Evolutionary conservation across 148 eudicot genomes (phyloP).

Genomic region (Rhododendron ferrugineum): DNA sequence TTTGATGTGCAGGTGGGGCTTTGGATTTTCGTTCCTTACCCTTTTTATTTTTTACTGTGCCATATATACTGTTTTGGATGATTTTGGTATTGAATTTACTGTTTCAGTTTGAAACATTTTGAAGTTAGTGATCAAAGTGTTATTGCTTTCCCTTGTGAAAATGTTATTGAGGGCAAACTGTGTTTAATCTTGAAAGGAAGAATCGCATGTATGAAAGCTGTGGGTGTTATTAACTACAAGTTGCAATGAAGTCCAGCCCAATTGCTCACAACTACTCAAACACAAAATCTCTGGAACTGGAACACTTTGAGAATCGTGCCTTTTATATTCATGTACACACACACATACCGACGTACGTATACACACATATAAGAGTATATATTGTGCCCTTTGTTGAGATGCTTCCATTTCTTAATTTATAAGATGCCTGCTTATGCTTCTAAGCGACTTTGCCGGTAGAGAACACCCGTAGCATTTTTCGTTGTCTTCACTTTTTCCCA

Average conservation of each 20-base stretch:
- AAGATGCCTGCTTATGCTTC: not conserved
- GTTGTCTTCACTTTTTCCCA: not conserved
- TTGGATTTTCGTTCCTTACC: constrained; percentile 5
- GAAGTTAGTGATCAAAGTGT: not conserved
- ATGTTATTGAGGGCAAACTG: not conserved
- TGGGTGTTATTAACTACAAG: not conserved
- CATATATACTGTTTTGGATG: not conserved
- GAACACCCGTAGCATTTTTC: not conserved
- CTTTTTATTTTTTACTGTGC: not conserved
- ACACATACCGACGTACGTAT: not conserved
- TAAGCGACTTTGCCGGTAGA: not conserved
- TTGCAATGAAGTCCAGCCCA: not conserved
- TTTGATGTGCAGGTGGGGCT: constrained; percentile 69
- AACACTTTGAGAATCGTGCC: not conserved
- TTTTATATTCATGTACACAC: not conserved
- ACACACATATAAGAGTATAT: not conserved
- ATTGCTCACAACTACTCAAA: not conserved
- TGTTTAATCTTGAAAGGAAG: not conserved
- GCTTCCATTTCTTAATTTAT: not conserved
- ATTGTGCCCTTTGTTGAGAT: not conserved
- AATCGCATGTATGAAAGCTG: not conserved
- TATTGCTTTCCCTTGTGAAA: not conserved
- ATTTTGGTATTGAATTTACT: not conserved
- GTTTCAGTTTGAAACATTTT: not conserved
- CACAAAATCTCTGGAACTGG: not conserved